Base-by-base conservation (phyloP, 768 basidiomycete species). In the Boletus vinaceobasis region DNA sequence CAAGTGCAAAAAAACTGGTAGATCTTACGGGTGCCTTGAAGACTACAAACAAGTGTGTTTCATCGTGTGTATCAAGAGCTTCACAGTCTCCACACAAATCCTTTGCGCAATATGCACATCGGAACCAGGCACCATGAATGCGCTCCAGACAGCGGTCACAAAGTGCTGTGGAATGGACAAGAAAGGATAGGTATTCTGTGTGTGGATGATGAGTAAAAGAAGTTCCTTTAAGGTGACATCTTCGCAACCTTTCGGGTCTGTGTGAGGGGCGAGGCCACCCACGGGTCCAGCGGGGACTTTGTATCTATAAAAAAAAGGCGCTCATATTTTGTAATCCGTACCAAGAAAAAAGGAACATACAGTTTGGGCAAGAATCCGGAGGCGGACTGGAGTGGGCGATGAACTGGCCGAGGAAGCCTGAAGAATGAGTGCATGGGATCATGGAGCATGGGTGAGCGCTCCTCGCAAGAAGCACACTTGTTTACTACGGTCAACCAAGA, bases 1-100 rank as follows among this genome's bases (percentile, higher is more conserved):
- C 14, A 42, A 42, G 19, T 42, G 29, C 14, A 35, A 47, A 48
- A 21, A 21, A 32, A 23, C 15, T 10, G 43, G 35, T 23, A 9
- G 5, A 23, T 69, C 80, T 70, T 58, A 92, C 91, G 39, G 78
- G 74, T 2, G 91, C 84, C 70, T 98, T 98, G 74, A 97, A 88
- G 8, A 90, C 88, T 33, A 95, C 76, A 70, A 94, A 98, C 40
- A 92, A 71, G 65, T 96, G 94, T 1, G 82, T 84, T 55, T 82
- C 77, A 61, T 94, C 82, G 65, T 97, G 94, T 43, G 87, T 87
- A 64, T 92, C 92, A 27, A 88, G 73, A 43, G 74, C 77, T 69
- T 94, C 89, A 62, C 94, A 96, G 31, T 79, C 79, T 39, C 84
- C 84, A 71, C 95, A 97, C n/a, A 96, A 74, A 67, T 98, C 95